Evolutionary conservation across 2,329 filamentous ascomycete genomes (phyloP).

Genomic region (Exophiala spinifera): DNA sequence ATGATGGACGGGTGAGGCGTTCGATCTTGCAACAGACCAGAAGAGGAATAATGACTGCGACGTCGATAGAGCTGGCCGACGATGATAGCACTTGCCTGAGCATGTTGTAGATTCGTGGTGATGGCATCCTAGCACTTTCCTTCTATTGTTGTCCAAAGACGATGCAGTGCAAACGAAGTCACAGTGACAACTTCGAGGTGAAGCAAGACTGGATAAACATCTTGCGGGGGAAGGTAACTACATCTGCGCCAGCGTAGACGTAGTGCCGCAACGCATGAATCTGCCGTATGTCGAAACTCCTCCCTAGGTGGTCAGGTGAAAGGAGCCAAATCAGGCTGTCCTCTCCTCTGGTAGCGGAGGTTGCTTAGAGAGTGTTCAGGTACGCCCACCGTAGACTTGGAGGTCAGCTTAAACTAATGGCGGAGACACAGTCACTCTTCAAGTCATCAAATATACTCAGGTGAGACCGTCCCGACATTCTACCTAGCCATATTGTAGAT

Average conservation of each 20-base stretch:
- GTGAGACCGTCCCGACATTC: too few species aligned
- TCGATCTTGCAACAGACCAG: conserved; percentile 1
- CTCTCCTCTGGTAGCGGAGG: too few species aligned
- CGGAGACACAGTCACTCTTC: too few species aligned
- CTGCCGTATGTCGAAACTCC: background rate
- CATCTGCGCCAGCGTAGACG: background rate
- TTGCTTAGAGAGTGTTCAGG: too few species aligned
- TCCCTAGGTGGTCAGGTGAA: too few species aligned
- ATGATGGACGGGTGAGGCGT: conserved; percentile 14
- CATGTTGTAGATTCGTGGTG: conserved; percentile 5
- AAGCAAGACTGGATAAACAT: background rate
- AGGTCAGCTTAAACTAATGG: too few species aligned
- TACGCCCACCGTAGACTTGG: too few species aligned
- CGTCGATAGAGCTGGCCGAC: conserved; percentile 5
- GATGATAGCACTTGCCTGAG: conserved; percentile 16
- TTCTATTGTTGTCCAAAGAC: background rate
- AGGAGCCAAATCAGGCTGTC: too few species aligned
- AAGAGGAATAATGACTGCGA: background rate
- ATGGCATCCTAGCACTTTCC: conserved; percentile 15
- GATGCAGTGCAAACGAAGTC: background rate
- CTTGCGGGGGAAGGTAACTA: background rate
- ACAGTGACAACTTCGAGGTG: background rate
- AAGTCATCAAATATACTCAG: too few species aligned
- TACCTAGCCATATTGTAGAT: too few species aligned
- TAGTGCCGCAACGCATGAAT: background rate